Base-by-base conservation (phyloP, 2,329 filamentous ascomycete genomes). In the Stagonosporopsis rhizophila region DNA sequence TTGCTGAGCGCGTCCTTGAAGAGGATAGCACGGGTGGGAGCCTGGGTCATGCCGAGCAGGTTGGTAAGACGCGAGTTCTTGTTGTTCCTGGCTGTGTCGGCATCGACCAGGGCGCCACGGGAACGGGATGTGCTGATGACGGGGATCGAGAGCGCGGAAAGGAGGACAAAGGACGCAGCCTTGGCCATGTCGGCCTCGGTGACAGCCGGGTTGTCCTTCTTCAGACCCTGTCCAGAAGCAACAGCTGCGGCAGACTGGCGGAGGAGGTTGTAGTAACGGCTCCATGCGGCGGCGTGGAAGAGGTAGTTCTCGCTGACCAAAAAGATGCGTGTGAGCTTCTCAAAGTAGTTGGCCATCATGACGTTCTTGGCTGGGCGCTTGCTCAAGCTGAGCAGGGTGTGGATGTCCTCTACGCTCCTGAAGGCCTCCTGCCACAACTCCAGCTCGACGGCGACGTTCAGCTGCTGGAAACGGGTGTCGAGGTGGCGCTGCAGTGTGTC, bases 261-360 rank as follows among this genome's bases (percentile, higher is more conserved):
- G 61, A 99, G 88, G 30, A 99, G 87, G 75, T 92, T 96, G 84
- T 96, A 98, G 83, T 97, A 98, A 70, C 94, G 87, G 68, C 92
- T 96, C 92, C 92, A 99, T 60, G 95, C 92, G 51, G 95, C 95
- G 67, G 95, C 95, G 75, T 99, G 95, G 88, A 99, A 99, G 41
- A 99, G 88, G 77, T 98, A 98, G 84, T 99, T 99, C 81, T 98
- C 95, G 78, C 94, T 96, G 66, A 98, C 95, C 61, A 99, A 87
- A 85, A 99, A 99, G 77, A 99, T 99, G 64, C 93, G 88, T 37
- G 95, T 97, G 56, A 99, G 88, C 82, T 98, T 98, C 85, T 99
- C 95, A 80, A 98, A 99, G 85, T 99, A 99, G 83, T 98, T 99
- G 80, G 95, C 95, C 95, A 99, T 99, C 95, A 99, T 98, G 75